Conservation (phyloP, 176 grass and related monocot genomes). For the Puya raimondii region DNA sequence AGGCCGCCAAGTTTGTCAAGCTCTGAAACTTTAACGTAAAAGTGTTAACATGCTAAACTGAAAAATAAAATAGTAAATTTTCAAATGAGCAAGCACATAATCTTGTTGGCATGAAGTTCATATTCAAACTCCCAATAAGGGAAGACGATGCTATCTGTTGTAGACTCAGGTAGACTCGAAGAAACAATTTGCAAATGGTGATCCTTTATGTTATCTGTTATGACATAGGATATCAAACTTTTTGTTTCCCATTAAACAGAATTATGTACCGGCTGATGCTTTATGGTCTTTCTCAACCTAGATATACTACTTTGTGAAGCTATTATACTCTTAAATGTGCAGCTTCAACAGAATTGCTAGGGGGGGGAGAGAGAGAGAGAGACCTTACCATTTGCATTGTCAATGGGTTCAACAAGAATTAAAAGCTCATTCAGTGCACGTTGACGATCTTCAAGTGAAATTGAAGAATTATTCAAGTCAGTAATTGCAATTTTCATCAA, state of each 20-base stretch:
- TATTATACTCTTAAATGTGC: background rate
- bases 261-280: no score
- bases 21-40: conserved; percentile 29
- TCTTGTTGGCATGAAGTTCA: background rate
- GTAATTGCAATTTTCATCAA: conserved; percentile 84
- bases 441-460: conserved; percentile 55
- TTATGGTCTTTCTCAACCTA: background rate
- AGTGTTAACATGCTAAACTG: background rate
- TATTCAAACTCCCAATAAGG: background rate
- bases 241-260: no score
- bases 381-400: conserved; percentile 75
- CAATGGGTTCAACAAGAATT: conserved; percentile 75
- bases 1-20: conserved; percentile 83
- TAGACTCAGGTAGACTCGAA: no score
- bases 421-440: conserved; percentile 74
- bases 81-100: no score
- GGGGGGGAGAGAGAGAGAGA: background rate
- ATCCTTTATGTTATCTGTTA: no score
- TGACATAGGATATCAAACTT: no score
- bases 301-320: background rate
- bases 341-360: background rate
- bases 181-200: no score
- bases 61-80: no score
- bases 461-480: conserved; percentile 81
- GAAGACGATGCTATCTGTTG: no score